Base-by-base conservation (phyloP, 2,329 filamentous ascomycete genomes). In the Sclerotinia subarctica region DNA sequence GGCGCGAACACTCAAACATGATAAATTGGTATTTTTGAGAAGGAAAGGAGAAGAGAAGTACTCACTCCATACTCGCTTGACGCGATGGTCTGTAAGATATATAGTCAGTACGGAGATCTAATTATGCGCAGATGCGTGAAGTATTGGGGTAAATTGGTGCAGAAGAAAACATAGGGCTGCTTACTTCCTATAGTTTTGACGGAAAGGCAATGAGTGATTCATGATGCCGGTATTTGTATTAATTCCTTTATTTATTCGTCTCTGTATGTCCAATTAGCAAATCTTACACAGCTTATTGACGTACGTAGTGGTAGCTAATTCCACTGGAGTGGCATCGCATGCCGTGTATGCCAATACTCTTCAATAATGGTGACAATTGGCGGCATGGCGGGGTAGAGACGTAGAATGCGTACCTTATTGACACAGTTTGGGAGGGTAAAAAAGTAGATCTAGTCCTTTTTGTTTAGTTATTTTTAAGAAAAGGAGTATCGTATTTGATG, bases 41-140 rank as follows among this genome's bases (percentile, higher is more conserved):
- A 26, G 62, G 15, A 10, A 44, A 67, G 3, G 21, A 56, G 64
- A 42, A 38, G 24, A 56, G 64, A 42, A 38, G 21, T 49, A 72
- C 74, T 73, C 66, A 77, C 75, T 78, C 76, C 66, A 77, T 74
- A 29, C 73, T 76, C 49, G 76, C 76, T 68, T 78, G 75, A 67
- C 76, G 70, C 63, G 75, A 77, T 47, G 76, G 76, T 26, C 65
- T 67, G 51, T 8, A n/a, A 10, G 49, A 62, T 42, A 47, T 35
- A 26, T 2, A 42, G 29, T 67, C 32, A 62, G 57, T 24, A 52
- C 15, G 35, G 32, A 60, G 32, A n/a, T 66, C 64, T 26, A 44
- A 10, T 1, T 11, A 32, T 52, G 47, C 13, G 49, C 32, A 17
- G 35, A 35, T 53, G 11, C 15, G 17, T 24, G 24, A 2, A 42